Evolutionary conservation across 441 rosid species (phyloP), one percentile per base, ranked within the genome.

Genomic region (Raphanus hybrid): DNA sequence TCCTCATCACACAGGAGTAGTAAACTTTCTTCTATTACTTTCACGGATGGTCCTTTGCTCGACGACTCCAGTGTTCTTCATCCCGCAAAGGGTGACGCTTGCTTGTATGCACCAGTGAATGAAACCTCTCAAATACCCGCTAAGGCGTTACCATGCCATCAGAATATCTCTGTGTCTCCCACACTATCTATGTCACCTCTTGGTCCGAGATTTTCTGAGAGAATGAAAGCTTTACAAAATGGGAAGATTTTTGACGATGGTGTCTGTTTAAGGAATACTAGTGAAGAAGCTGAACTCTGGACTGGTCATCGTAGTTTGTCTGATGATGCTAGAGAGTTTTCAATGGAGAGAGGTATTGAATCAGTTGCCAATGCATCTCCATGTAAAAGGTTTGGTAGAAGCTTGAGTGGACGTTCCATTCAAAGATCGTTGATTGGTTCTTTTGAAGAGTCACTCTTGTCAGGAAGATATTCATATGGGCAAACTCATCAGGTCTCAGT

Each of bases 351-450:
- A 70, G 50, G 74, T 57, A 65, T 78, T 75, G 91, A 86, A 69
- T 66, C 87, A 35, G 68, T 80, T 70, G 78, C 88, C 2, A 43
- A 45, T 45, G 59, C 77, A 64, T 78, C 88, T 62, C 87, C 82
- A 59, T 80, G 88, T 64, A 72, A 62, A 67, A 85, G 85, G 79
- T 85, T 82, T 16, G 3, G 76, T 59, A 89, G 89, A 78, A 85
- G 94, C 80, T 86, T 91, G 78, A 86, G 90, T 75, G 87, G 92
- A 71, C 87, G 82, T 65, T 82, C 92, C 27, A 84, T 89, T 62
- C 80, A 87, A 75, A 87, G 94, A 81, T 88, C 97, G 62, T 80
- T 92, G 87, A 88, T 92, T 71, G 97, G 97, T 85, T 92, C 97
- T 14, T 92, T 92, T 74, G 97, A 92, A 84, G 97, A 92, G 82